phyloP scores from a whole-genome alignment of 257 asterid genomes.

The Echites panduratus region DNA sequence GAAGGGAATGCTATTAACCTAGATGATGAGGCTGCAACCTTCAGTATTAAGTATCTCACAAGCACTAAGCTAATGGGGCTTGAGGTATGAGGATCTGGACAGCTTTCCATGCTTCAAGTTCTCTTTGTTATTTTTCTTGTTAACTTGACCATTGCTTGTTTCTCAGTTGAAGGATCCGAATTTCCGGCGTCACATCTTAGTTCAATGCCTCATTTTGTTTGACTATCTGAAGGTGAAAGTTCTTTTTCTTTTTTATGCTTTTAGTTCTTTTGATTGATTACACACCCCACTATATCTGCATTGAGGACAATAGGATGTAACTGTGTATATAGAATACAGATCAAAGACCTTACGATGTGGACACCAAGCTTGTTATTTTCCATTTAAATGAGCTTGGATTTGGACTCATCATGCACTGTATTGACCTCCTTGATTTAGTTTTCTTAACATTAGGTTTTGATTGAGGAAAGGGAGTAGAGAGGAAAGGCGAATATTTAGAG shows the following conservation, averaged over 20 bases:
- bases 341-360: background rate
- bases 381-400: background rate
- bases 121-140: background rate
- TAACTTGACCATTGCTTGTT: constrained; percentile 13
- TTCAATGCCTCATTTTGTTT: constrained; percentile 90
- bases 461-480: background rate
- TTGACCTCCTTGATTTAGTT: background rate
- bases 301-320: background rate
- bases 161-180: constrained; percentile 94
- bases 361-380: background rate
- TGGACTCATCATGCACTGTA: background rate
- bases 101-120: background rate
- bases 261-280: background rate
- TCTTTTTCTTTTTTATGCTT: background rate
- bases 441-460: background rate
- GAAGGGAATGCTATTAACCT: constrained; percentile 74
- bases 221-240: constrained; percentile 77
- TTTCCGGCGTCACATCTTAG: constrained; percentile 90
- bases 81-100: constrained; percentile 51
- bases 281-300: background rate
- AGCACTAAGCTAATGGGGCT: constrained; percentile 97
- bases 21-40: constrained; percentile 84
- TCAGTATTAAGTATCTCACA: constrained; percentile 92
- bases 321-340: background rate
- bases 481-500: background rate